A percentile compares a stretch with the other conserved stretches of the same genome.
Evolutionary conservation across 352 stramenopile species (phyloP).

Genomic region (Blastocystis sp.): DNA sequence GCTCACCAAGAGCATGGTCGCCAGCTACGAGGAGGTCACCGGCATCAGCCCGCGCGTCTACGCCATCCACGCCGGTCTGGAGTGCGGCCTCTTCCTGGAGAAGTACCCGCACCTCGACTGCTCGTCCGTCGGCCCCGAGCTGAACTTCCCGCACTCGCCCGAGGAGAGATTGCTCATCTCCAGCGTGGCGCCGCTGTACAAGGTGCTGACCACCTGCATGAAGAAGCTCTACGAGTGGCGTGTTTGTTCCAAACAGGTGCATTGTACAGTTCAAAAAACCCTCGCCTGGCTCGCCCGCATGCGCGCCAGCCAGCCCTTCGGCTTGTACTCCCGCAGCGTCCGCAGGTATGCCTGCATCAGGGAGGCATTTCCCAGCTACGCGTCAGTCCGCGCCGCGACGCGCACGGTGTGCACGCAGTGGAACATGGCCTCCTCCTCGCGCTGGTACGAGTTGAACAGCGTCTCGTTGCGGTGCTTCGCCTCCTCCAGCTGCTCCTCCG

Average conservation of each 20-base stretch:
- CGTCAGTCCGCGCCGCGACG: neutral
- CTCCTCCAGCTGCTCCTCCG: conserved; percentile 22
- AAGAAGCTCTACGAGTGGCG: conserved; percentile 53
- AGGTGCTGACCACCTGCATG: conserved; percentile 47
- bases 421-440: conserved; percentile 61
- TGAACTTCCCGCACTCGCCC: conserved; percentile 67
- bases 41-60: conserved; percentile 31
- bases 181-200: conserved; percentile 55
- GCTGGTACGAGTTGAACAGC: neutral
- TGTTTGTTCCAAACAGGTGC: conserved; percentile 45
- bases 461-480: conserved; percentile 15
- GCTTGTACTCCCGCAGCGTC: conserved; percentile 39
- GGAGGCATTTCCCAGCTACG: conserved; percentile 35
- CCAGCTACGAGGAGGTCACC: conserved; percentile 54
- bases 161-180: conserved; percentile 64
- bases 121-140: conserved; percentile 61
- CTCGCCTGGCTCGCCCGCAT: conserved; percentile 54
- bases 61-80: conserved; percentile 63
- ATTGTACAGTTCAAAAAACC: neutral
- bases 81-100: conserved; percentile 68
- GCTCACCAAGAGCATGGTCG: conserved; percentile 60
- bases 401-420: conserved; percentile 42
- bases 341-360: conserved; percentile 46
- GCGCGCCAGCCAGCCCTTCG: conserved; percentile 40
- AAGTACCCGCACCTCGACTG: conserved; percentile 68